Conservation (phyloP, 148 eudicot genomes). For the Fagopyrum esculentum region DNA sequence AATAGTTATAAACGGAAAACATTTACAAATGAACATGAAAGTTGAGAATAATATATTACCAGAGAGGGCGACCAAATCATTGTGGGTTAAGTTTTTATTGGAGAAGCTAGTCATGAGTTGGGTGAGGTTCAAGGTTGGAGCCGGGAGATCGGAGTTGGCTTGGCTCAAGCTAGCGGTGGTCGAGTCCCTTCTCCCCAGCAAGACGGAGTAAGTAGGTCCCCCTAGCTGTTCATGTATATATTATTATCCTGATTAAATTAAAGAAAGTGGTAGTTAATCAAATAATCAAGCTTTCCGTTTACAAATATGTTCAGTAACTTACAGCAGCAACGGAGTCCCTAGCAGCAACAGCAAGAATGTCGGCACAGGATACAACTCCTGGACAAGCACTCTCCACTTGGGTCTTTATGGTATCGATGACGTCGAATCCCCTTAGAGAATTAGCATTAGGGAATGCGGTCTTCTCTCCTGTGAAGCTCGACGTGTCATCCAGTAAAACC, state of each 20-base stretch:
- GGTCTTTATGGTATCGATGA: slow-evolving; percentile 15
- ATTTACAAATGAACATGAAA: too few species aligned
- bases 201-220: slow-evolving; percentile 41
- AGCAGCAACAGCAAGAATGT: slow-evolving; percentile 16
- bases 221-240: slow-evolving; percentile 20
- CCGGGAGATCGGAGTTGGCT: slow-evolving; percentile 38
- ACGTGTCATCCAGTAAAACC: slow-evolving; percentile 14
- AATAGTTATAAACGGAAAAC: too few species aligned
- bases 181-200: slow-evolving; percentile 49
- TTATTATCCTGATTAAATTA: too few species aligned
- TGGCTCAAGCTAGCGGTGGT: slow-evolving; percentile 37
- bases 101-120: slow-evolving; percentile 28
- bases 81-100: slow-evolving; percentile 21
- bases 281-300: too few species aligned
- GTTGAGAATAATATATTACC: slow-evolving; percentile 1
- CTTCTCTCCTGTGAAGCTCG: slow-evolving; percentile 17
- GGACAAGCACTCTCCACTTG: slow-evolving; percentile 9
- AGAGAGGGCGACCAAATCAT: slow-evolving; percentile 26
- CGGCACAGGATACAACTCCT: slow-evolving; percentile 17
- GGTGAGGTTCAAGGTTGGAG: slow-evolving; percentile 28
- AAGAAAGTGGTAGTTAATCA: too few species aligned
- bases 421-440: slow-evolving; percentile 16
- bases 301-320: not conserved
- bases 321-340: slow-evolving; percentile 15
- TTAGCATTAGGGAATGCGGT: slow-evolving; percentile 15